A percentile compares a stretch with the other conserved stretches of the same genome.
Conservation (phyloP, 192 early-diverging fungal species). For the Entomortierella chlamydospora region DNA sequence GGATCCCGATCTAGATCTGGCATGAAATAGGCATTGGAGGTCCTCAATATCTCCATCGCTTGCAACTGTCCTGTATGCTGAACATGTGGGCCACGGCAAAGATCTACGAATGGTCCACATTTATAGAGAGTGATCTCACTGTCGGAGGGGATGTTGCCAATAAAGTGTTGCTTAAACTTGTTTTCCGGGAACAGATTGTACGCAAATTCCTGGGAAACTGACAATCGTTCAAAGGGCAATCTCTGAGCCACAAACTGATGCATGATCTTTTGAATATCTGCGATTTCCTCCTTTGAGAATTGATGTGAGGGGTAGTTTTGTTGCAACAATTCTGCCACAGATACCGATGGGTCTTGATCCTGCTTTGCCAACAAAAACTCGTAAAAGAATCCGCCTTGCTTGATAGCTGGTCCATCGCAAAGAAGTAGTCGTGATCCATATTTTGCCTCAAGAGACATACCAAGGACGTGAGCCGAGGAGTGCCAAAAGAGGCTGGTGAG, state of each 20-base stretch:
- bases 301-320: constrained; percentile 48
- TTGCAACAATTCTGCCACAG: constrained; percentile 27
- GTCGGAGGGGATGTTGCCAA: constrained; percentile 61
- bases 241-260: constrained; percentile 64
- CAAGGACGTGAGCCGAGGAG: constrained; percentile 78
- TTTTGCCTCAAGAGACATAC: constrained; percentile 74
- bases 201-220: constrained; percentile 69
- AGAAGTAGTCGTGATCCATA: constrained; percentile 77
- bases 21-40: constrained; percentile 74
- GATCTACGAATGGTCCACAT: constrained; percentile 79
- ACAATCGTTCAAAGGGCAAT: constrained; percentile 72
- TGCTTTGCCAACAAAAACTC: constrained; percentile 71
- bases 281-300: constrained; percentile 65
- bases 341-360: constrained; percentile 29
- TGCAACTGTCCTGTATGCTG: constrained; percentile 72
- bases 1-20: constrained; percentile 56
- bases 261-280: constrained; percentile 62
- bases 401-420: constrained; percentile 76
- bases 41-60: constrained; percentile 63
- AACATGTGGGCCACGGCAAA: constrained; percentile 84
- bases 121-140: constrained; percentile 72
- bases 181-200: constrained; percentile 74
- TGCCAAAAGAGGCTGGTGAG: constrained; percentile 71
- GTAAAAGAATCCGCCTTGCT: constrained; percentile 84
- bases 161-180: constrained; percentile 80